Evolutionary conservation across 2,329 filamentous ascomycete genomes (phyloP), one percentile per base, ranked within the genome.

Genomic region (Ciborinia camelliae): DNA sequence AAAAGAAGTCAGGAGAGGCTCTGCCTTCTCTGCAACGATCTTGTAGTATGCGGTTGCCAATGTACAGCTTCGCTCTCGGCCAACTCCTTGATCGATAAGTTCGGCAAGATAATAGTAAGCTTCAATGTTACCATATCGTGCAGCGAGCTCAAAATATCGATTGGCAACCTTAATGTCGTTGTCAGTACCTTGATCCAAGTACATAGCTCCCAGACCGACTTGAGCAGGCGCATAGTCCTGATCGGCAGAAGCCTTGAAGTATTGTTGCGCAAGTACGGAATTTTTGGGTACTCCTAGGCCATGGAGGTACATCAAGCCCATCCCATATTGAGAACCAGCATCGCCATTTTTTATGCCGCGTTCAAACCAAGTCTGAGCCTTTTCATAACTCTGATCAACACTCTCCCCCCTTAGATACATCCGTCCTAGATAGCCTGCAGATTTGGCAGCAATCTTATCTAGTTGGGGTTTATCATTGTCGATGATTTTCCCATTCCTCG

Each of bases 321-420:
- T 78, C 51, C 86, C 83, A 75, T 90, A 88, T 71, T 90, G 88
- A 47, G 86, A 90, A 12, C 89, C 79, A 37, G 86, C 79, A 75
- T 91, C 88, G 9, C 86, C 87, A 69, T 72, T 85, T 50, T 81
- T 81, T 50, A 90, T 77, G 28, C 88, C 89, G 23, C 87, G 84
- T 58, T 81, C 82, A 76, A 91, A 90, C 89, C 89, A 91, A 23
- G 81, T 84, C 66, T 82, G 77, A 2, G 89, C 89, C 66, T 85
- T 87, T 41, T 81, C 79, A 67, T 82, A 88, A 74, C 83, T 87
- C 71, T 90, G 86, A 61, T 86, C 82, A 67, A 87, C 85, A 28
- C 87, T 88, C 74, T 91, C 89, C 18, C 88, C 89, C 15, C 89
- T 85, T 47, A 91, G 77, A 70, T 87, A 90, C 86, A 91, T 91